These are phyloP conservation scores for Sporisorium exsertum DNA, from an alignment of 1,284 basidiomycete genomes.

Conservation along the genomic window DNA sequence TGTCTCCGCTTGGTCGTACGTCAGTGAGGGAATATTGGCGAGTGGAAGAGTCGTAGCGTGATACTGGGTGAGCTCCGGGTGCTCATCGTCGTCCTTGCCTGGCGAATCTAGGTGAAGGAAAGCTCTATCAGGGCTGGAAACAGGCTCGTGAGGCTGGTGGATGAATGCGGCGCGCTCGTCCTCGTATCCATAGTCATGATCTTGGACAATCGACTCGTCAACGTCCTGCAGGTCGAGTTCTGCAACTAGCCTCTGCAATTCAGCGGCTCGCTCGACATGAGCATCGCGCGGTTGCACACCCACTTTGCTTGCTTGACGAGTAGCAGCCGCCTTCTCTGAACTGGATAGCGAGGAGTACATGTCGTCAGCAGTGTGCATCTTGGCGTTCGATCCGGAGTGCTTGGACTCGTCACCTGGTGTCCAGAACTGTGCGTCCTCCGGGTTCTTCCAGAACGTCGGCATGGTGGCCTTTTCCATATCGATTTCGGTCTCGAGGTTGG, in stretches of 20 bases:
- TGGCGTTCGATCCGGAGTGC: not conserved
- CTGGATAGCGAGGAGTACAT: conserved; percentile 12
- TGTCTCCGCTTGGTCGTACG: conserved; percentile 15
- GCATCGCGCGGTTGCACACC: conserved; percentile 7
- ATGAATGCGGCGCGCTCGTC: conserved; percentile 29
- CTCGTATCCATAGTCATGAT: conserved; percentile 24
- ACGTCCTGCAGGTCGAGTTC: conserved; percentile 45
- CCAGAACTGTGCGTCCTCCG: conserved; percentile 20
- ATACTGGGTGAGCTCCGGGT: conserved; percentile 47
- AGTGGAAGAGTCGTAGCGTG: conserved; percentile 29
- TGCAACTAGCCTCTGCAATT: conserved; percentile 34
- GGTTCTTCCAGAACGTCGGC: conserved; percentile 51
- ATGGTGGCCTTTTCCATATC: conserved; percentile 43
- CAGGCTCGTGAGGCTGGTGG: not conserved
- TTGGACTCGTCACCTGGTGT: conserved; percentile 2
- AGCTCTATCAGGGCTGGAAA: not conserved
- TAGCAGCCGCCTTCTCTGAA: not conserved
- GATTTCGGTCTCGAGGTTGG: conserved; percentile 39
- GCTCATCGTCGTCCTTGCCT: conserved; percentile 7
- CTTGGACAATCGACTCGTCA: conserved; percentile 15
- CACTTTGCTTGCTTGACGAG: conserved; percentile 7
- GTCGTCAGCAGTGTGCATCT: conserved; percentile 2
- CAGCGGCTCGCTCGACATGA: conserved; percentile 21
- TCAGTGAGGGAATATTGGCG: conserved; percentile 37
- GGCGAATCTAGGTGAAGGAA: not conserved